Conservation (phyloP, 148 eudicot genomes). For the Chenopodium formosanum region DNA sequence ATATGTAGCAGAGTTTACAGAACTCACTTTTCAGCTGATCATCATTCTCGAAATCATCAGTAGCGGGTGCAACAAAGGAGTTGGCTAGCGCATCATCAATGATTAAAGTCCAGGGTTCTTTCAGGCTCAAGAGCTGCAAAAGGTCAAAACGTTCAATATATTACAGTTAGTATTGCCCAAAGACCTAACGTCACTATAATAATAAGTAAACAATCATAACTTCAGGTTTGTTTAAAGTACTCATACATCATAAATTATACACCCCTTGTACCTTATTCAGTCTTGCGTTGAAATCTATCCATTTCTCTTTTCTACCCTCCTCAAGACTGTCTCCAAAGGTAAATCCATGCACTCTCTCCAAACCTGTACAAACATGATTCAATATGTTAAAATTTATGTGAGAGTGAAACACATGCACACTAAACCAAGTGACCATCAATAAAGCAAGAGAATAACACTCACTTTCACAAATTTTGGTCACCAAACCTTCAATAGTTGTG, state of each 20-base stretch:
- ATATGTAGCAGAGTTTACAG: background rate
- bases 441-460: slow-evolving; percentile 30
- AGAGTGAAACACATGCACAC: background rate
- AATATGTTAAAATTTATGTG: background rate
- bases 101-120: slow-evolving; percentile 84
- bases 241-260: no score
- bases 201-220: background rate
- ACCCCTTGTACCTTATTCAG: slow-evolving; percentile 56
- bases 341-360: slow-evolving; percentile 90
- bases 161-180: background rate
- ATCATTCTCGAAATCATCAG: slow-evolving; percentile 78
- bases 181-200: background rate
- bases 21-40: slow-evolving; percentile 69
- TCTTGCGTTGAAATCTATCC: slow-evolving; percentile 72
- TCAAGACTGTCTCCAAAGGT: slow-evolving; percentile 94
- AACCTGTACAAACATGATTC: slow-evolving; percentile 47
- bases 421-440: background rate
- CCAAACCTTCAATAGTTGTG: slow-evolving; percentile 91
- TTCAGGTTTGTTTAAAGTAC: background rate
- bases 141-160: background rate
- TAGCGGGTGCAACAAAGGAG: slow-evolving; percentile 84
- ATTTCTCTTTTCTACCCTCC: slow-evolving; percentile 60
- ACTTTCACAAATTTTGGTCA: slow-evolving; percentile 85
- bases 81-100: slow-evolving; percentile 90
- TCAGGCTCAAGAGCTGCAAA: slow-evolving; percentile 66